These are phyloP conservation scores for Paramyrothecium sp. DNA, from an alignment of 2,329 filamentous ascomycete genomes.

Conservation along the genomic window DNA sequence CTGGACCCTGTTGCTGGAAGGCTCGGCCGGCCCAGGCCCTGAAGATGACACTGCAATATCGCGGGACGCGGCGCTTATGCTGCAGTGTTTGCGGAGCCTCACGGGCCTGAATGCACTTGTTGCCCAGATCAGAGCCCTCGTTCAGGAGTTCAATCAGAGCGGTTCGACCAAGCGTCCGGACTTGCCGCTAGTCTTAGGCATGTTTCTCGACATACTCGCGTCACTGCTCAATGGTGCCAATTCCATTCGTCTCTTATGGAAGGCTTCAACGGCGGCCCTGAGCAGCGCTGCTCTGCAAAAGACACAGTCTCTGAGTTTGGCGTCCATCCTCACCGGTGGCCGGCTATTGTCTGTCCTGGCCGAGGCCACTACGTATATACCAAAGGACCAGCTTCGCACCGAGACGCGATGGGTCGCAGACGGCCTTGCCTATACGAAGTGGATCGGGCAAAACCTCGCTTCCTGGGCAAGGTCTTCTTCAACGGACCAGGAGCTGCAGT, in stretches of 20 bases:
- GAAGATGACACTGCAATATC: conserved; percentile 12
- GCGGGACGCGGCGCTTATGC: conserved; percentile 48
- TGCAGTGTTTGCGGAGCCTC: conserved; percentile 68
- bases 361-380: conserved; percentile 53
- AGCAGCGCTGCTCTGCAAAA: conserved; percentile 22
- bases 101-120: conserved; percentile 76
- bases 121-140: conserved; percentile 63
- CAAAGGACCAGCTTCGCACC: conserved; percentile 24
- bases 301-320: conserved; percentile 32
- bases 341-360: conserved; percentile 49
- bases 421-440: conserved; percentile 63
- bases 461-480: conserved; percentile 34
- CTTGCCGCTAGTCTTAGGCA: conserved; percentile 39
- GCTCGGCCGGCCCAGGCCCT: conserved; percentile 18
- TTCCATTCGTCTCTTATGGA: conserved; percentile 37
- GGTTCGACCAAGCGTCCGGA: conserved; percentile 35
- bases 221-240: conserved; percentile 36
- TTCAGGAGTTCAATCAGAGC: conserved; percentile 43
- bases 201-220: conserved; percentile 43
- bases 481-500: conserved; percentile 34
- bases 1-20: conserved; percentile 64
- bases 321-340: conserved; percentile 46
- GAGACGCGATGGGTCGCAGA: conserved; percentile 59
- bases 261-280: conserved; percentile 20
- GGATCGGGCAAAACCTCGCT: conserved; percentile 67